These are phyloP conservation scores for Boletus tylopilopsis DNA, from an alignment of 768 basidiomycete species.

Conservation along the genomic window DNA sequence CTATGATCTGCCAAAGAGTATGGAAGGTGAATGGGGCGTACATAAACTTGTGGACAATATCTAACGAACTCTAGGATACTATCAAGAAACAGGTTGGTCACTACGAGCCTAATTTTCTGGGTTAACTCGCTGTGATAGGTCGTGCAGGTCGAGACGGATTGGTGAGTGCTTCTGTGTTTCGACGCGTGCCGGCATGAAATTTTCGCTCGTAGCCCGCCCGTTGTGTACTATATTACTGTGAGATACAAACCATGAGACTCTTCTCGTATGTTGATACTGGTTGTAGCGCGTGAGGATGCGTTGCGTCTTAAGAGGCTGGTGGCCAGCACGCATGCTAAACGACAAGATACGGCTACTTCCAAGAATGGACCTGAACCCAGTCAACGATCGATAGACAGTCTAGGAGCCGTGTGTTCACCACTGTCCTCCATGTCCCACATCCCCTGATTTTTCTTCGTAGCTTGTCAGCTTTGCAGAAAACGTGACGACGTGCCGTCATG, in stretches of 20 bases:
- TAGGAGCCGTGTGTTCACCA: conserved; percentile 47
- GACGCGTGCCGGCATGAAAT: background rate
- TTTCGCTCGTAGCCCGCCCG: too few relatives aligned
- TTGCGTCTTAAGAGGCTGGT: conserved; percentile 53
- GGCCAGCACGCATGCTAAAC: conserved; percentile 40
- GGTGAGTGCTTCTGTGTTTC: conserved; percentile 37
- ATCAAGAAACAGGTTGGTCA: conserved; percentile 75
- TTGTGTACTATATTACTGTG: conserved; percentile 91
- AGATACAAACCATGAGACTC: conserved; percentile 23
- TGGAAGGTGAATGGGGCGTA: conserved; percentile 54
- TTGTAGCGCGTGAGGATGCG: conserved; percentile 72
- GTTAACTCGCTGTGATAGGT: conserved; percentile 39
- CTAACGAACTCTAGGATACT: conserved; percentile 53
- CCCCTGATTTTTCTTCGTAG: conserved; percentile 22
- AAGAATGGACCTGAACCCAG: conserved; percentile 58
- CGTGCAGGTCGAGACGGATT: conserved; percentile 76
- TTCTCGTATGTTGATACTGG: background rate
- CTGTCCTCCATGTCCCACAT: background rate
- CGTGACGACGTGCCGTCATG: conserved; percentile 59
- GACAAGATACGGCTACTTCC: conserved; percentile 39
- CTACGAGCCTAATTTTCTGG: background rate
- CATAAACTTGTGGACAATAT: background rate
- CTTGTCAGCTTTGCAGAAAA: conserved; percentile 58
- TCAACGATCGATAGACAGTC: conserved; percentile 62
- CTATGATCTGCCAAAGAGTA: conserved; percentile 77